These are phyloP conservation scores for Fusarium sp. DNA, from an alignment of 2,329 filamentous ascomycete genomes.

Conservation along the genomic window DNA sequence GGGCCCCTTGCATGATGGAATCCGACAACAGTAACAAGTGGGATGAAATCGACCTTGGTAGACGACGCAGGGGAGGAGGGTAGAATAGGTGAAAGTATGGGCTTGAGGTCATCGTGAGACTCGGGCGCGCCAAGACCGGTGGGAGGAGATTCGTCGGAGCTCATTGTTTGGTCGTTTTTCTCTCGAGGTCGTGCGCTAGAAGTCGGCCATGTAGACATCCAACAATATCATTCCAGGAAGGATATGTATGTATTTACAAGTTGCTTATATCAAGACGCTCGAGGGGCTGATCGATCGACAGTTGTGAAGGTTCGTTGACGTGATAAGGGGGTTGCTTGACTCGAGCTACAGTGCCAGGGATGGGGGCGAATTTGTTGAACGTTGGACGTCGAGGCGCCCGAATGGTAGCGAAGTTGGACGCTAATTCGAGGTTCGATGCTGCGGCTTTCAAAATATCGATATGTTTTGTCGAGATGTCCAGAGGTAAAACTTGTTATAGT, in stretches of 20 bases:
- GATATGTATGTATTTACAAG: not conserved
- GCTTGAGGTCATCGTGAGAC: slow-evolving; percentile 38
- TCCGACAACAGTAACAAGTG: slow-evolving; percentile 80
- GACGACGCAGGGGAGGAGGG: slow-evolving; percentile 45
- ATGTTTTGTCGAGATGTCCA: not conserved
- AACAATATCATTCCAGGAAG: not conserved
- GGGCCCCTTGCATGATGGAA: slow-evolving; percentile 89
- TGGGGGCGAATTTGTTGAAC: not conserved
- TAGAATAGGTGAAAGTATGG: slow-evolving; percentile 45
- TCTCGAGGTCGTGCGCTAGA: slow-evolving; percentile 1
- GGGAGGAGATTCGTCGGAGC: slow-evolving; percentile 38
- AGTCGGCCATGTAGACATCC: slow-evolving; percentile 34
- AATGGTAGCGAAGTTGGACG: not conserved
- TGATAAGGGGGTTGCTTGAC: slow-evolving; percentile 14
- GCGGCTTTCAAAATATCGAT: slow-evolving; percentile 1
- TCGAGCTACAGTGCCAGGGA: not conserved
- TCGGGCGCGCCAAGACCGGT: slow-evolving; percentile 35
- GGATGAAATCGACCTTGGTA: slow-evolving; percentile 59
- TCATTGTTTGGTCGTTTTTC: slow-evolving; percentile 35
- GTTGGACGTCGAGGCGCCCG: slow-evolving; percentile 20
- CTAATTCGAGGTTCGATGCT: not conserved
- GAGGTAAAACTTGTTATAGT: not conserved
- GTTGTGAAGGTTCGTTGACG: slow-evolving; percentile 7
- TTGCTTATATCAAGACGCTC: not conserved
- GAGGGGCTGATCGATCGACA: not conserved